Percentiles rank a stretch among this genome's conserved stretches.
Conservation (phyloP, 2,329 filamentous ascomycete species). For the Zarea fungicola region DNA sequence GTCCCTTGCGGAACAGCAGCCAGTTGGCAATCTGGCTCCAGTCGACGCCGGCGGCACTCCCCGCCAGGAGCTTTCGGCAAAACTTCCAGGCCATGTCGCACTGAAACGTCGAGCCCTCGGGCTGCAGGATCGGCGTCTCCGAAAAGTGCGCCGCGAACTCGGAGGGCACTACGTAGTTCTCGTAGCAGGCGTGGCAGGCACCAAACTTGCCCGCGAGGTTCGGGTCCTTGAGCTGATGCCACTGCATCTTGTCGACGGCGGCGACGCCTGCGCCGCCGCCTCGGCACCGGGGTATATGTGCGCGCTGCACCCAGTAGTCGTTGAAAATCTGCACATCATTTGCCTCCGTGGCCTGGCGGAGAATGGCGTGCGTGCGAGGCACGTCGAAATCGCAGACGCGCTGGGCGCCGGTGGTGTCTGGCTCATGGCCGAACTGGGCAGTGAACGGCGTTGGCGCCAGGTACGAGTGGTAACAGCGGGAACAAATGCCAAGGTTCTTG, state of each 20-base stretch:
- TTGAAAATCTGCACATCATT: neutral
- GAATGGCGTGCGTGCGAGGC: neutral
- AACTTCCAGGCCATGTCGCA: slow-evolving; percentile 5
- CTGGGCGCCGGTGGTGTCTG: neutral
- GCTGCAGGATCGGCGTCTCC: neutral
- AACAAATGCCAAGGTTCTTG: slow-evolving; percentile 1
- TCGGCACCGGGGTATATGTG: neutral
- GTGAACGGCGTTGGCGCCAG: neutral
- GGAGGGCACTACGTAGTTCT: neutral
- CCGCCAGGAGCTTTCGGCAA: neutral
- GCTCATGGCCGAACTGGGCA: neutral
- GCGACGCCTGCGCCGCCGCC: neutral
- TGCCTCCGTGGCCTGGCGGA: neutral
- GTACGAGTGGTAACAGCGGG: neutral
- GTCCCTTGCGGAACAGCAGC: neutral
- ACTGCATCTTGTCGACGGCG: neutral
- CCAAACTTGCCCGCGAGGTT: neutral
- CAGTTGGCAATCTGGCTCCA: neutral
- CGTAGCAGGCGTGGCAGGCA: neutral
- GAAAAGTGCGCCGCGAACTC: neutral
- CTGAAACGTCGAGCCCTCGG: neutral
- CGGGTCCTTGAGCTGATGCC: slow-evolving; percentile 1
- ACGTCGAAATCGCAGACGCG: slow-evolving; percentile 6
- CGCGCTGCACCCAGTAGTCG: neutral
- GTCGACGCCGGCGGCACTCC: neutral